Percentiles rank a stretch among this genome's conserved stretches.
Evolutionary conservation across 192 early-diverging fungal genomes (phyloP).

Genomic region (Kickxella alabastrina): DNA sequence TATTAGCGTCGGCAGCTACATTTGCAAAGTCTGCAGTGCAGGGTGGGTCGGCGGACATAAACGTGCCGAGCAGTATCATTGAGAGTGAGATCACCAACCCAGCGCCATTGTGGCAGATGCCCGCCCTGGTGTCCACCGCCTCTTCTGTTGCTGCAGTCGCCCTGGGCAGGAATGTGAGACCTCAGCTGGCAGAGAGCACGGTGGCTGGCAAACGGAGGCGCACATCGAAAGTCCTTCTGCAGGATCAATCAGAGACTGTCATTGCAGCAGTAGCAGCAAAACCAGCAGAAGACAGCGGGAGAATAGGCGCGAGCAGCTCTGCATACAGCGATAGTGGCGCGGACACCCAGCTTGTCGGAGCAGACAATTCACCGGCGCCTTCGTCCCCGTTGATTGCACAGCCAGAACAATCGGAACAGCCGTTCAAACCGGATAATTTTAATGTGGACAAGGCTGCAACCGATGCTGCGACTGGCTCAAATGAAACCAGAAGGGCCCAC

Average conservation of each 20-base stretch:
- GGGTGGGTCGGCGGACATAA: neutral
- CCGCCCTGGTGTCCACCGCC: neutral
- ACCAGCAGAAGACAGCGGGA: neutral
- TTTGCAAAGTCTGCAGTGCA: neutral
- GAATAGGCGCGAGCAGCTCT: neutral
- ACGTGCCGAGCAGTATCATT: constrained; percentile 15
- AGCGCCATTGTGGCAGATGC: constrained; percentile 4
- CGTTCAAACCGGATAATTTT: too few species aligned
- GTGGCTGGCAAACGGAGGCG: neutral
- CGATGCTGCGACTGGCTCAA: neutral
- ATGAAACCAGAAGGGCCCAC: too few species aligned
- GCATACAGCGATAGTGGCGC: neutral
- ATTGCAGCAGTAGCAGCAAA: too few species aligned
- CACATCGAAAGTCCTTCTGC: neutral
- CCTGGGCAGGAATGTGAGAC: too few species aligned
- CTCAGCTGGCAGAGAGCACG: neutral
- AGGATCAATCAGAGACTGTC: too few species aligned
- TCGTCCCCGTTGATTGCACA: neutral
- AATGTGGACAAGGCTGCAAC: neutral
- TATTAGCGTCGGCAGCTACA: neutral
- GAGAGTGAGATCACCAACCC: constrained; percentile 11
- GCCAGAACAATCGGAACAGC: neutral
- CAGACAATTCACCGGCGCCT: too few species aligned
- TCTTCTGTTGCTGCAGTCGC: neutral
- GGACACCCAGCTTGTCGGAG: neutral